Conservation (phyloP, 495 filamentous ascomycete genomes). For the Halenospora varia region DNA sequence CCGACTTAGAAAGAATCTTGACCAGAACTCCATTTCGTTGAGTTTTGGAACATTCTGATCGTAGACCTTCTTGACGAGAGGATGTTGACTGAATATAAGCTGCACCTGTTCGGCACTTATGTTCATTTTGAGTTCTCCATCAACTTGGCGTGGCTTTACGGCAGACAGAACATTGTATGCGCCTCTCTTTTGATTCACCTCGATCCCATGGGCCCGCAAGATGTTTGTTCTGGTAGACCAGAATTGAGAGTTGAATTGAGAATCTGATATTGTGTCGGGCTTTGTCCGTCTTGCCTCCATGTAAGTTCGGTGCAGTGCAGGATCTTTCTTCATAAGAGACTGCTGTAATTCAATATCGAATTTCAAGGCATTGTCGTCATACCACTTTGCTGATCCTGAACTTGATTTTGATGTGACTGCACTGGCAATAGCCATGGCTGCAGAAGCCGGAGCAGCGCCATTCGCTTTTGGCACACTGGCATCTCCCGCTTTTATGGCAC, state of each 20-base stretch:
- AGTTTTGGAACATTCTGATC: constrained; percentile 89
- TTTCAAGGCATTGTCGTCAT: constrained; percentile 72
- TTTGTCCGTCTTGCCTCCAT: constrained; percentile 73
- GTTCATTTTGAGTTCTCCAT: constrained; percentile 73
- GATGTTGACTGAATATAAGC: constrained; percentile 89
- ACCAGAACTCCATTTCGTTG: constrained; percentile 80
- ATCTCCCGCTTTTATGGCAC: constrained; percentile 57
- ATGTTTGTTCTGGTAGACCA: constrained; percentile 85
- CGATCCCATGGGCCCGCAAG: constrained; percentile 85
- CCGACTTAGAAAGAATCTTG: constrained; percentile 82
- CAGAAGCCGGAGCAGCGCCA: constrained; percentile 40
- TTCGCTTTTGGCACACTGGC: constrained; percentile 34
- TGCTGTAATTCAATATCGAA: constrained; percentile 75
- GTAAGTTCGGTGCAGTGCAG: constrained; percentile 71
- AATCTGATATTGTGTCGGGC: constrained; percentile 71
- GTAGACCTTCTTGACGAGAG: constrained; percentile 84
- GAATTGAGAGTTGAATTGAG: constrained; percentile 82
- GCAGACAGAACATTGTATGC: constrained; percentile 89
- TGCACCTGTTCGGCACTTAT: constrained; percentile 90
- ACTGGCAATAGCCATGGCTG: constrained; percentile 44
- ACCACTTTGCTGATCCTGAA: constrained; percentile 52
- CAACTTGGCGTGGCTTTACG: constrained; percentile 77
- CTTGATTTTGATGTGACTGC: constrained; percentile 39
- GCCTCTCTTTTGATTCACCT: constrained; percentile 76
- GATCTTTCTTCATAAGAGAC: constrained; percentile 74